These are phyloP conservation scores for Colletotrichum godetiae DNA, from an alignment of 2,329 filamentous ascomycete genomes.

Conservation along the genomic window DNA sequence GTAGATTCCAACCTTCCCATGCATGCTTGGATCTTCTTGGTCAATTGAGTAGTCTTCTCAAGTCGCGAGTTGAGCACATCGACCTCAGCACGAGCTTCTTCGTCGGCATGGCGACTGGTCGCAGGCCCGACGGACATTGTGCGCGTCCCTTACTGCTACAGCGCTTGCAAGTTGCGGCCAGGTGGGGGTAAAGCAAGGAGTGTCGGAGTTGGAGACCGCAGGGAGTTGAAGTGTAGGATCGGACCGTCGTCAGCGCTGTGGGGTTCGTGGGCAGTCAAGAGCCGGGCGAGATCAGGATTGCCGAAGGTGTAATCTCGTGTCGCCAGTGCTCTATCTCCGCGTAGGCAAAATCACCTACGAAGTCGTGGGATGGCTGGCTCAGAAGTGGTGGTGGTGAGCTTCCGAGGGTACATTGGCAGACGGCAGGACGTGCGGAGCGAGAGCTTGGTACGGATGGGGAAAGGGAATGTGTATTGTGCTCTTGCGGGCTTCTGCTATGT, in stretches of 20 bases:
- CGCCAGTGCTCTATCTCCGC: not conserved
- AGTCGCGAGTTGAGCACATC: conserved; percentile 79
- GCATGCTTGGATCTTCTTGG: conserved; percentile 94
- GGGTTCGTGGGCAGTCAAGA: not conserved
- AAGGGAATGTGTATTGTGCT: not conserved
- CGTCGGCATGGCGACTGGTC: conserved; percentile 65
- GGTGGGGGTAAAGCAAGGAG: not conserved
- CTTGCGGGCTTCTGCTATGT: not conserved
- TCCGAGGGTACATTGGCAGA: not conserved
- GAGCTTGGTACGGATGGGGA: not conserved
- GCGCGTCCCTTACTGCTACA: not conserved
- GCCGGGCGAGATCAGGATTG: not conserved
- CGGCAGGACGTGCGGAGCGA: not conserved
- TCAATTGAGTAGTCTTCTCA: conserved; percentile 92
- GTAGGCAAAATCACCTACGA: not conserved
- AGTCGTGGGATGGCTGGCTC: not conserved
- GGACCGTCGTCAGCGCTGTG: not conserved
- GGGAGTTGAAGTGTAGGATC: not conserved
- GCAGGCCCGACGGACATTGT: conserved; percentile 64
- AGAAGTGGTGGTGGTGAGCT: not conserved
- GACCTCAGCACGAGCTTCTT: conserved; percentile 76
- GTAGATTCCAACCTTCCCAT: conserved; percentile 86
- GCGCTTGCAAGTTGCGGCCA: not conserved
- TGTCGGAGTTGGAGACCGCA: not conserved
- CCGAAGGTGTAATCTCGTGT: not conserved